Conservation (phyloP, 192 early-diverging fungal genomes). For the Coemansia sp. region DNA sequence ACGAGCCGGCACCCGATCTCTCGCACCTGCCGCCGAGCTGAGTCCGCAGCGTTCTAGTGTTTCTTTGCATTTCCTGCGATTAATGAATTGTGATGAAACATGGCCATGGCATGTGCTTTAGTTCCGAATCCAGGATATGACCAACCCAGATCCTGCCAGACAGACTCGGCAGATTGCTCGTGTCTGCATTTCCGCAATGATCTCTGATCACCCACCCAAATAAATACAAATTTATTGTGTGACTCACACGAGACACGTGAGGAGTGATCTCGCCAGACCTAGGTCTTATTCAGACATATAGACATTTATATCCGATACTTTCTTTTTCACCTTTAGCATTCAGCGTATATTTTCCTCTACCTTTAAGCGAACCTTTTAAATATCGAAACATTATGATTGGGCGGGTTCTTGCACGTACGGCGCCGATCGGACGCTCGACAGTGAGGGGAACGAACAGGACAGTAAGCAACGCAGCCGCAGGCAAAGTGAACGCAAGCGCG, state of each 20-base stretch:
- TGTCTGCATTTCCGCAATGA: too few species aligned
- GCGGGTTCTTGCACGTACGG: conserved; percentile 18
- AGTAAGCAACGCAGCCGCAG: conserved; percentile 18
- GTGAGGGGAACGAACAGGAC: conserved; percentile 8
- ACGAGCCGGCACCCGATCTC: conserved; percentile 70
- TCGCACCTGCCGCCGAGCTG: conserved; percentile 91
- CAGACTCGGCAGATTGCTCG: too few species aligned
- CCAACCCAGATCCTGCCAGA: too few species aligned
- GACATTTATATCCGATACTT: neutral
- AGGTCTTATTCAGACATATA: neutral
- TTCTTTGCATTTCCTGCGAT: conserved; percentile 20
- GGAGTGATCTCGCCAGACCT: too few species aligned
- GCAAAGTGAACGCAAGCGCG: conserved; percentile 51
- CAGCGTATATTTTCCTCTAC: neutral
- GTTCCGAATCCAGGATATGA: too few species aligned
- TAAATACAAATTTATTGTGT: neutral
- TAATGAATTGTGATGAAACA: neutral
- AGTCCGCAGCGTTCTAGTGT: too few species aligned
- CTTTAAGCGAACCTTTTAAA: neutral
- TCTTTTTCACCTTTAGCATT: neutral
- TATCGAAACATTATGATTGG: conserved; percentile 13
- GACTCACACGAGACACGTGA: too few species aligned
- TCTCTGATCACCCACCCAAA: neutral
- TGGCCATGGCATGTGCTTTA: too few species aligned
- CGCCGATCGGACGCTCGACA: neutral